Base-by-base conservation (phyloP, 495 filamentous ascomycete genomes). In the Haplographium delicatum region DNA sequence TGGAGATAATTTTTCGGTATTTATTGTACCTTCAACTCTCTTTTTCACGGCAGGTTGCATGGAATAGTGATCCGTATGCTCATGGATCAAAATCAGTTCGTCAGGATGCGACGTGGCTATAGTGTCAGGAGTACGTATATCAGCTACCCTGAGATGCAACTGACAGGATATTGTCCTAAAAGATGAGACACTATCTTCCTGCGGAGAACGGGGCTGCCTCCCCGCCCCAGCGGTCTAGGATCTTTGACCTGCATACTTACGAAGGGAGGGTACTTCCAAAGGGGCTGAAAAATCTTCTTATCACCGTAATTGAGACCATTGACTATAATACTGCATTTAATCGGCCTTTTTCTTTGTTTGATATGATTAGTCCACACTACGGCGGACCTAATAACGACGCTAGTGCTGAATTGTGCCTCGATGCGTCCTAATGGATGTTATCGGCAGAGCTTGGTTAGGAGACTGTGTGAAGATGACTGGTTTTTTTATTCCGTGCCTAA, bases 31-130 rank as follows among this genome's bases (percentile, higher is more conserved):
- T 11, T 33, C 19, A 31, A 51, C 25, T 31, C 28, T 31, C 39
- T 43, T 44, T 19, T 51, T 38, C 4, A 43, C 4, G 11, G 38
- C 48, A 16, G 48, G 48, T 25, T 51, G 48, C 40, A 51, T 5
- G n/a, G 48, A 51, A 20, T 51, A 51, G 27, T 51, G 48, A 51
- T 51, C 38, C 9, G 38, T 43, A 23, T 51, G 48, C 30, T 51
- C 48, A 35, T 43, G 48, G 16, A 51, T 26, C 22, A 51, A 44
- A 24, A 44, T 51, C 19, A 51, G 22, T 23, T 51, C 48, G 9
- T 51, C 31, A 23, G 48, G 48, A 20, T 43, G 48, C 3, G 40
- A 27, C 3, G 37, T 51, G 15, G 30, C 40, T 51, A 43, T 20
- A n/a, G 24, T 7, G n/a, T n/a, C n/a, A n/a, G 41, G 24, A 18